Conservation (phyloP, 192 early-diverging fungal species). For the Coemansia sp. region DNA sequence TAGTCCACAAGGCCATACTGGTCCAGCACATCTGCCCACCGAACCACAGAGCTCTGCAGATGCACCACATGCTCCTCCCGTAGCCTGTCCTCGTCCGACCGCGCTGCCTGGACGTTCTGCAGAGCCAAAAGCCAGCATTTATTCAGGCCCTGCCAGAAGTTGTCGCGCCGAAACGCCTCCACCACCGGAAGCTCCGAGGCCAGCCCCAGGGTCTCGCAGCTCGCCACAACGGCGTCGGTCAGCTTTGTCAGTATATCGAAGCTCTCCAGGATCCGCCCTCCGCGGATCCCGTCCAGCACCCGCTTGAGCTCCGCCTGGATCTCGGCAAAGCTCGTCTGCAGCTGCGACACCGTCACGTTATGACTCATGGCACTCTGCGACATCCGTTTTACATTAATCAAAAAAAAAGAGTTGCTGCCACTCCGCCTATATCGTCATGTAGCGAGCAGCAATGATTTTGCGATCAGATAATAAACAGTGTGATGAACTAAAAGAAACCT, state of each 20-base stretch:
- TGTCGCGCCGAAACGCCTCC: slow-evolving; percentile 58
- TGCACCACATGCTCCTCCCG: slow-evolving; percentile 58
- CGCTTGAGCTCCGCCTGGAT: slow-evolving; percentile 66
- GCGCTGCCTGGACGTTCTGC: slow-evolving; percentile 54
- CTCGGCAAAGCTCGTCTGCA: slow-evolving; percentile 47
- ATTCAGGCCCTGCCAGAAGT: slow-evolving; percentile 73
- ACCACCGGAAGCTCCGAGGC: slow-evolving; percentile 60
- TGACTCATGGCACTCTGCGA: background rate
- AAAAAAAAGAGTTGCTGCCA: no score
- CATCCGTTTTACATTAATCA: no score
- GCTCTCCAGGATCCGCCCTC: slow-evolving; percentile 60
- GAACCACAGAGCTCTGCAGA: slow-evolving; percentile 58
- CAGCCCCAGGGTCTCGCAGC: slow-evolving; percentile 65
- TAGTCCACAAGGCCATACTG: slow-evolving; percentile 79
- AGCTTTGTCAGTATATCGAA: slow-evolving; percentile 68
- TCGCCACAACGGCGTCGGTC: slow-evolving; percentile 62
- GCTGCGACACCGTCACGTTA: slow-evolving; percentile 34
- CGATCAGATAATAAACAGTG: slow-evolving; percentile 7
- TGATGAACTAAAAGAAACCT: no score
- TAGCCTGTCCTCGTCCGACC: slow-evolving; percentile 55
- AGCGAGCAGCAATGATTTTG: no score
- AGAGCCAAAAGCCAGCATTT: slow-evolving; percentile 74
- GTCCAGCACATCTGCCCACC: slow-evolving; percentile 69
- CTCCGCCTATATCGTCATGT: no score
- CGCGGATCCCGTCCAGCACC: slow-evolving; percentile 61